Conservation (phyloP, 148 eudicot genomes). For the Fagopyrum homotropicum region DNA sequence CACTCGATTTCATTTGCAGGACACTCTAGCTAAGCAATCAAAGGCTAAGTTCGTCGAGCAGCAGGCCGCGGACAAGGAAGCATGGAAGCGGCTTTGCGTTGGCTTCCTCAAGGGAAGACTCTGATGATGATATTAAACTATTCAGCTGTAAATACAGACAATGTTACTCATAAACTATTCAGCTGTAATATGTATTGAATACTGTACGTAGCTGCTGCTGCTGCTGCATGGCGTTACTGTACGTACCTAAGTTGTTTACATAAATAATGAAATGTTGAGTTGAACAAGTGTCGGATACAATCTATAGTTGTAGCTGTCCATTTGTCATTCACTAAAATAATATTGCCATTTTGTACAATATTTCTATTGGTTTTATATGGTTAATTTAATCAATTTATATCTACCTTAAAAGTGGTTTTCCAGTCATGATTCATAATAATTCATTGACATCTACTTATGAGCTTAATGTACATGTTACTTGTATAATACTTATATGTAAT, state of each 20-base stretch:
- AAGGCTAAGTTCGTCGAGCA: slow-evolving; percentile 35
- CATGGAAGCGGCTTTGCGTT: slow-evolving; percentile 66
- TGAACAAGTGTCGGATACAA: background rate
- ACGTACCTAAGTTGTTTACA: background rate
- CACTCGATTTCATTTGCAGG: slow-evolving; percentile 26
- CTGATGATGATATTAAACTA: slow-evolving; percentile 7
- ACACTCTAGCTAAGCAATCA: slow-evolving; percentile 41
- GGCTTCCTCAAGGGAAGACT: slow-evolving; percentile 65
- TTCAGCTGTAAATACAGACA: background rate
- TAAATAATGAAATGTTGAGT: no score
- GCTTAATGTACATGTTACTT: no score
- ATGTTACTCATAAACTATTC: background rate
- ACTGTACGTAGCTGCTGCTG: background rate
- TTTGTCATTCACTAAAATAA: background rate
- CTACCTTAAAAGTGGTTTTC: no score
- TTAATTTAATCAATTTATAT: background rate
- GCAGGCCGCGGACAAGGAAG: slow-evolving; percentile 60
- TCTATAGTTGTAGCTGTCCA: background rate
- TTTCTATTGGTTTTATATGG: background rate
- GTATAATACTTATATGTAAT: no score
- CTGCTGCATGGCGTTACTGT: background rate
- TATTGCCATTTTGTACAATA: background rate
- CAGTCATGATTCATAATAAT: no score
- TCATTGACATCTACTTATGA: no score
- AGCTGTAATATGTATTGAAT: background rate